Base-by-base conservation (phyloP, 2,329 filamentous ascomycete genomes). In the Gaeumannomyces tritici region DNA sequence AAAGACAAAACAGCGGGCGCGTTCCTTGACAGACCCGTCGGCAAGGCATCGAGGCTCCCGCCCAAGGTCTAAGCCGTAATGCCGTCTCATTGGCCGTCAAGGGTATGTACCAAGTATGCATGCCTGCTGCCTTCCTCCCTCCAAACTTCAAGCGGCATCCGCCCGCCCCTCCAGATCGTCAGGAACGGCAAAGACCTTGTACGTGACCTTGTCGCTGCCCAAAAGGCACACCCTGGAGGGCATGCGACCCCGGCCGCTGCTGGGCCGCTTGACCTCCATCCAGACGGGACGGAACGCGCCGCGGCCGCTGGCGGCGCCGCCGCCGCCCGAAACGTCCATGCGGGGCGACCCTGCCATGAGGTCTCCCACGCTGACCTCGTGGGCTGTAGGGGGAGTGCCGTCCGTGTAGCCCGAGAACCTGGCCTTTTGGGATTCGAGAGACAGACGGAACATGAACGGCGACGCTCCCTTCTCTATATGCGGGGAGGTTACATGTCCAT, bases 171-270 rank as follows among this genome's bases (percentile, higher is more conserved):
- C 42, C 11, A 47, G 42, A 47, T 60, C 35, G 58, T 73, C 70
- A 6, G 77, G 76, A 15, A 84, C 66, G 1, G 73, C 70, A 67
- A 80, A 84, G 0, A 80, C 79, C 61, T 74, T 78, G 67, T 81
- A 80, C 4, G 74, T 77, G 26, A 76, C 73, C 61, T 75, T 73
- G 64, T 83, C 80, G 28, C 72, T 74, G 21, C 78, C 78, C 11
- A 86, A 69, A 11, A 86, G 70, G 64, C 80, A 83, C 4, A 85
- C 72, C 59, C 83, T 75, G 3, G 76, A 73, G 1, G 82, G 79
- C 13, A 83, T 70, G 29, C 78, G 75, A 2, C 80, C 80, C 55
- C 79, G 73, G 26, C 75, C 68, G 8, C 74, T 72, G 55, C 74
- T 79, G 42, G 71, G 74, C 42, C 76, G 76, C 59, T 79, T 77